phyloP scores from a whole-genome alignment of 495 filamentous ascomycete genomes.

The Penicillium angulare region DNA sequence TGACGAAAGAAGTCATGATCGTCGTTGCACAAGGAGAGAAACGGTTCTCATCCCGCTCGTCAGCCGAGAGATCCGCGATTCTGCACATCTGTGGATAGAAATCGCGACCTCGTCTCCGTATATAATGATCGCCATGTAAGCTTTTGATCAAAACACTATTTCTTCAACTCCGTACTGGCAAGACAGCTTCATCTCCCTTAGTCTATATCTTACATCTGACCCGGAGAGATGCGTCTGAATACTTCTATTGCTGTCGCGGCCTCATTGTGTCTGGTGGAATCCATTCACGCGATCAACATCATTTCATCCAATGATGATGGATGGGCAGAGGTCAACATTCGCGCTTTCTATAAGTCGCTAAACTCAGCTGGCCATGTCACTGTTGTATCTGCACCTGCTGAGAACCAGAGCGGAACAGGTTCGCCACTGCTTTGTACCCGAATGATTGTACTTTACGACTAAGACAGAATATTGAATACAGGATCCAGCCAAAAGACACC shows the following conservation, averaged over 20 bases:
- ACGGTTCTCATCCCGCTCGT: not conserved
- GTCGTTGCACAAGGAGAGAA: not conserved
- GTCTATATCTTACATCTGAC: not conserved
- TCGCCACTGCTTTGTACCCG: not conserved
- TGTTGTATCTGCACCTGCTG: constrained; percentile 61
- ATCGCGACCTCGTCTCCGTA: too few species aligned
- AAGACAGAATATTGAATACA: constrained; percentile 13
- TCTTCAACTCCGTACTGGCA: too few species aligned
- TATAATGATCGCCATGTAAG: too few species aligned
- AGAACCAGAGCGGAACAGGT: constrained; percentile 64
- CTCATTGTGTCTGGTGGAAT: constrained; percentile 3
- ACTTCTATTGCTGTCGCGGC: constrained; percentile 4
- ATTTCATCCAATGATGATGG: constrained; percentile 70
- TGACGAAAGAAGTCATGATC: not conserved
- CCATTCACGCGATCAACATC: constrained; percentile 48
- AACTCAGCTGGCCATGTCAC: constrained; percentile 53
- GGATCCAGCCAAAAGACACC: constrained; percentile 55
- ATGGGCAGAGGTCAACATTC: constrained; percentile 67
- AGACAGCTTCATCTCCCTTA: too few species aligned
- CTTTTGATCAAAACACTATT: too few species aligned
- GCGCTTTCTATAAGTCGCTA: constrained; percentile 53
- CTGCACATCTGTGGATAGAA: too few species aligned
- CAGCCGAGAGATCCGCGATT: constrained; percentile 3
- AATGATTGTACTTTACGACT: not conserved
- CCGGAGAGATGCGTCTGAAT: constrained; percentile 9